A percentile compares a stretch with the other conserved stretches of the same genome.
phyloP scores from a whole-genome alignment of 2,329 filamentous ascomycete species.

The Exophiala sp. region DNA sequence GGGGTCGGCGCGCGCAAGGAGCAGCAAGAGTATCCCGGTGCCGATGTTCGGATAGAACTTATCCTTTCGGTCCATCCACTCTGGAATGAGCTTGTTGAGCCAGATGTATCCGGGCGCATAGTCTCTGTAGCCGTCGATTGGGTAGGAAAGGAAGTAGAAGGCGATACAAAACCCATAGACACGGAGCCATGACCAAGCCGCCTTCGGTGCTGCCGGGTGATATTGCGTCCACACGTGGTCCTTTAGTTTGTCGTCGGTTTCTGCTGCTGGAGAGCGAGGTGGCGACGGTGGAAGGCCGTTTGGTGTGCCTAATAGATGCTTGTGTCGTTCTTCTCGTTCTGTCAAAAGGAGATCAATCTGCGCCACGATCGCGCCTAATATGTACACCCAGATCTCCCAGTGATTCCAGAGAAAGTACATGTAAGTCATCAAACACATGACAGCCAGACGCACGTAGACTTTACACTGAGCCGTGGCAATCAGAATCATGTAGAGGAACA shows the following conservation, averaged over 20 bases:
- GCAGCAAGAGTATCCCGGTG: constrained; percentile 41
- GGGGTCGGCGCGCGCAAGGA: constrained; percentile 42
- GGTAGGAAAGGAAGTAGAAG: constrained; percentile 44
- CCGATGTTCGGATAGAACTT: constrained; percentile 43
- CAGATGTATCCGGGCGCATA: constrained; percentile 44
- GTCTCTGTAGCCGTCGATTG: constrained; percentile 34
- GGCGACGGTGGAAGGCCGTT: constrained; percentile 14
- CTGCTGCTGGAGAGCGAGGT: constrained; percentile 17
- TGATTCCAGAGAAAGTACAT: constrained; percentile 43
- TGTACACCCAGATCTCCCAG: constrained; percentile 45
- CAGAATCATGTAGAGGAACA: constrained; percentile 42
- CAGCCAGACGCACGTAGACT: constrained; percentile 33
- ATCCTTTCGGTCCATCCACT: constrained; percentile 29
- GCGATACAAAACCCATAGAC: constrained; percentile 38
- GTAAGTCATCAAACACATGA: constrained; percentile 35
- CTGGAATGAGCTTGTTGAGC: constrained; percentile 39
- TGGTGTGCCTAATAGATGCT: constrained; percentile 3
- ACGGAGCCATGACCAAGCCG: neutral
- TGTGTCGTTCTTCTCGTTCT: constrained; percentile 33
- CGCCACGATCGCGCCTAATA: constrained; percentile 42
- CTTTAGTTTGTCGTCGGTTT: constrained; percentile 15
- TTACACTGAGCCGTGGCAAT: constrained; percentile 39
- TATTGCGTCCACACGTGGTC: neutral
- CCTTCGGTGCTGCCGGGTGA: neutral
- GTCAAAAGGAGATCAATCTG: constrained; percentile 40